Evolutionary conservation across 768 basidiomycete genomes (phyloP).

Genomic region (Boletales sp.): DNA sequence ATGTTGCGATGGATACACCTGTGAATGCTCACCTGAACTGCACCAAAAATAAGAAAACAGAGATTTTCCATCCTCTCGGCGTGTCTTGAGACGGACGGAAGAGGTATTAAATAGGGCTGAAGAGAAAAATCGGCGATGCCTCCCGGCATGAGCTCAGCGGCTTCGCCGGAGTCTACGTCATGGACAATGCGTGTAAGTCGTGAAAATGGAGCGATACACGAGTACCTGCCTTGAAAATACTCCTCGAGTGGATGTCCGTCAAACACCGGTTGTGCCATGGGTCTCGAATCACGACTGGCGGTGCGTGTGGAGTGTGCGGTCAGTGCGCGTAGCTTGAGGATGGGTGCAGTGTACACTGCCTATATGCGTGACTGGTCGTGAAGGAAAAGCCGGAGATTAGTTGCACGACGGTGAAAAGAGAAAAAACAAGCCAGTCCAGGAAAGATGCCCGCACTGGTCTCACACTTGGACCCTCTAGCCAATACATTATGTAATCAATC

Average conservation of each 20-base stretch:
- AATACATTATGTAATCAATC: too few relatives aligned
- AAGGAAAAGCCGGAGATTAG: conserved; percentile 21
- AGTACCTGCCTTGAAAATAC: conserved; percentile 57
- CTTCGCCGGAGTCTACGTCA: conserved; percentile 56
- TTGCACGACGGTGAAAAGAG: conserved; percentile 23
- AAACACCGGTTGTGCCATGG: conserved; percentile 76
- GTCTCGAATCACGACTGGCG: too few relatives aligned
- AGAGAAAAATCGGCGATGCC: conserved; percentile 35
- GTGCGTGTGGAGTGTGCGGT: conserved; percentile 11
- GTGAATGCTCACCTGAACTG: conserved; percentile 36
- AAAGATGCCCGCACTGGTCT: background rate
- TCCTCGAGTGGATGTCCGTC: conserved; percentile 73
- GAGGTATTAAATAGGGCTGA: conserved; percentile 13
- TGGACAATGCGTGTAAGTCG: conserved; percentile 14
- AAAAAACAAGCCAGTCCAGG: too few relatives aligned
- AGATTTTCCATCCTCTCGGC: conserved; percentile 25
- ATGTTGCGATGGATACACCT: conserved; percentile 11
- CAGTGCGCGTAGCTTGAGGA: background rate
- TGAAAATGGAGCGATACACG: background rate
- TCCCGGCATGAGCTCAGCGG: conserved; percentile 55
- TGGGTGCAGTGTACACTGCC: conserved; percentile 20
- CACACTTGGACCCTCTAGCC: background rate
- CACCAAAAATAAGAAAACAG: conserved; percentile 21
- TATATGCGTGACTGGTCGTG: conserved; percentile 18
- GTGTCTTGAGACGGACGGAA: conserved; percentile 12